Evolutionary conservation across 768 basidiomycete species (phyloP).

Genomic region (Mycena vulgaris): DNA sequence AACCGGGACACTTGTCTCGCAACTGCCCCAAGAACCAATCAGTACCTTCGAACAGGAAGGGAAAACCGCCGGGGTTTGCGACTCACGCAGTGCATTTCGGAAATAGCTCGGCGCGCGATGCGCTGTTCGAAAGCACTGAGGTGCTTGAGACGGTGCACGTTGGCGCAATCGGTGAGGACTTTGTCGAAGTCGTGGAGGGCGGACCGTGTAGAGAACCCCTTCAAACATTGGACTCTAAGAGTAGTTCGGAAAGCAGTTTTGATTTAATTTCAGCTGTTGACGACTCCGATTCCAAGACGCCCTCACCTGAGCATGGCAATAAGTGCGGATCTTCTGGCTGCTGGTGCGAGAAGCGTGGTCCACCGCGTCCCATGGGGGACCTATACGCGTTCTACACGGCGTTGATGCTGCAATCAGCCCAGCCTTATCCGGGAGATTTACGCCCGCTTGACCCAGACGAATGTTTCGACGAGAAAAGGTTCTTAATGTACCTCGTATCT

Average conservation of each 20-base stretch:
- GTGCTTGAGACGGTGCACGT: neutral
- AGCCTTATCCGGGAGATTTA: neutral
- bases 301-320: neutral
- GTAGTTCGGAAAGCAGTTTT: neutral
- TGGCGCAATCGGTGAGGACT: neutral
- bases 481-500: neutral
- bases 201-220: slow-evolving; percentile 24
- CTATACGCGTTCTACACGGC: neutral
- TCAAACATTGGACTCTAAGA: neutral
- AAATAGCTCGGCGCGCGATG: neutral
- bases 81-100: too few species aligned
- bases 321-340: too few species aligned
- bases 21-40: slow-evolving; percentile 46
- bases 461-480: neutral
- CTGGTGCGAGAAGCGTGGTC: neutral
- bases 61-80: neutral
- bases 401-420: neutral
- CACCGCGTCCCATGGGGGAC: neutral
- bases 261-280: neutral
- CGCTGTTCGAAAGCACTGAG: neutral
- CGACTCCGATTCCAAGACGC: neutral
- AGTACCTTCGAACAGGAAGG: neutral
- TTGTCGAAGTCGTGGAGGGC: slow-evolving; percentile 9
- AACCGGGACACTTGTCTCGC: slow-evolving; percentile 43
- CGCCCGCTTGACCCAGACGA: neutral